These are phyloP conservation scores for Leccinum variabile DNA, from an alignment of 1,284 basidiomycete species.

Conservation along the genomic window DNA sequence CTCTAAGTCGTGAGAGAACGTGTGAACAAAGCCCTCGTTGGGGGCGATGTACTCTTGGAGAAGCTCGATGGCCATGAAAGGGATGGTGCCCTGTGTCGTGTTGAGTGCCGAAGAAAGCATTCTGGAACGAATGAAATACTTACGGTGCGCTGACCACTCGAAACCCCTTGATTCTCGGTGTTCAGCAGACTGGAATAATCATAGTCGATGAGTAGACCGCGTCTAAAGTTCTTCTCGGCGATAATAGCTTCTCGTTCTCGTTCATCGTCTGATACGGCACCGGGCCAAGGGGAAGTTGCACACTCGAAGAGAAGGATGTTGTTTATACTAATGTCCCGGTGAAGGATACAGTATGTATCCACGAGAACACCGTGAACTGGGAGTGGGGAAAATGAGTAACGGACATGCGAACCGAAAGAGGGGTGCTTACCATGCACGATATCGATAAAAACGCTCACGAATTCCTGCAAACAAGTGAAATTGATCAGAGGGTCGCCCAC, in stretches of 20 bases:
- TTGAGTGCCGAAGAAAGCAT: background rate
- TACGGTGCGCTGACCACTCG: background rate
- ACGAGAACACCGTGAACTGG: background rate
- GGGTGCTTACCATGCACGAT: background rate
- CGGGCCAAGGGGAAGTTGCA: background rate
- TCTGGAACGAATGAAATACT: background rate
- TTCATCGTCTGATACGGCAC: background rate
- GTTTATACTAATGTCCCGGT: background rate
- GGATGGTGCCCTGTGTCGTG: background rate
- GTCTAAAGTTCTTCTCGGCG: background rate
- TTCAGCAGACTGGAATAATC: background rate
- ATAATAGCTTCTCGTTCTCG: background rate
- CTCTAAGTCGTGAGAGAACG: background rate
- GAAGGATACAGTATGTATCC: background rate
- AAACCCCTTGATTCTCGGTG: background rate
- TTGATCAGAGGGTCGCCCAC: background rate
- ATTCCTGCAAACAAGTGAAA: background rate
- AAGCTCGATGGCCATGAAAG: background rate
- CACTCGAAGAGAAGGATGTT: background rate
- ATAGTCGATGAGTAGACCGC: background rate
- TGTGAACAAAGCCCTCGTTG: background rate
- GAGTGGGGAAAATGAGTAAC: background rate
- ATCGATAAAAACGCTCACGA: background rate
- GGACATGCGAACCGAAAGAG: background rate
- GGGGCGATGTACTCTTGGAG: background rate